Percentiles rank a stretch among this genome's conserved stretches.
These are phyloP conservation scores for Rehmannia glutinosa DNA, from an alignment of 257 asterid genomes.

Conservation along the genomic window DNA sequence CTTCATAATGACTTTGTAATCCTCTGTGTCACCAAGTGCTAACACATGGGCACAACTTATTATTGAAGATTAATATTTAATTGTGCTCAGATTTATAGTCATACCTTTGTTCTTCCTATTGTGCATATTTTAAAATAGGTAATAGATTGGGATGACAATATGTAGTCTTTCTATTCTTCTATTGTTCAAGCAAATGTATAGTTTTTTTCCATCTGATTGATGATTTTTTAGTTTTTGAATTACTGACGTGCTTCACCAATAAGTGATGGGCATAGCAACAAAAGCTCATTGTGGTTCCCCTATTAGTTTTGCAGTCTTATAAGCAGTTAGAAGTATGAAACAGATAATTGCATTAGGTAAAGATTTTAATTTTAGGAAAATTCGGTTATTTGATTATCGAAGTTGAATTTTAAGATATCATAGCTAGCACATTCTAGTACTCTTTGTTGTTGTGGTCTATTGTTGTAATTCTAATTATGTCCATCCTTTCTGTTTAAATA, in stretches of 20 bases:
- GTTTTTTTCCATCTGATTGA: too few species aligned
- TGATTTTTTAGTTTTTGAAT: not conserved
- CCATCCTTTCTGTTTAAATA: too few species aligned
- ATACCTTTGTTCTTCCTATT: not conserved
- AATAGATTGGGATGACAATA: too few species aligned
- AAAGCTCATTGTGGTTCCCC: not conserved
- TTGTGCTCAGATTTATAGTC: too few species aligned
- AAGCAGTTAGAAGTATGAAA: not conserved
- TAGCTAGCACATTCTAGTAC: too few species aligned
- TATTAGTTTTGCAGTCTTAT: not conserved
- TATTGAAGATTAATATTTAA: too few species aligned
- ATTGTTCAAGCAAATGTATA: too few species aligned
- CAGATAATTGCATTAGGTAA: not conserved
- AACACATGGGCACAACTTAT: not conserved
- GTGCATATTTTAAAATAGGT: not conserved
- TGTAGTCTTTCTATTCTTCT: too few species aligned
- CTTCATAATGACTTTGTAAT: not conserved
- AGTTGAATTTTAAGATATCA: not conserved
- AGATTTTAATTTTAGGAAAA: not conserved
- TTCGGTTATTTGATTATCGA: not conserved
- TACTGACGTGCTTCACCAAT: too few species aligned
- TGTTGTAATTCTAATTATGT: too few species aligned
- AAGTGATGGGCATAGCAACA: not conserved
- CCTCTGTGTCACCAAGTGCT: not conserved
- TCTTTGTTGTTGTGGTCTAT: too few species aligned